Conservation (phyloP, 345 rosid species). For the Chamaenerion angustifolium region DNA sequence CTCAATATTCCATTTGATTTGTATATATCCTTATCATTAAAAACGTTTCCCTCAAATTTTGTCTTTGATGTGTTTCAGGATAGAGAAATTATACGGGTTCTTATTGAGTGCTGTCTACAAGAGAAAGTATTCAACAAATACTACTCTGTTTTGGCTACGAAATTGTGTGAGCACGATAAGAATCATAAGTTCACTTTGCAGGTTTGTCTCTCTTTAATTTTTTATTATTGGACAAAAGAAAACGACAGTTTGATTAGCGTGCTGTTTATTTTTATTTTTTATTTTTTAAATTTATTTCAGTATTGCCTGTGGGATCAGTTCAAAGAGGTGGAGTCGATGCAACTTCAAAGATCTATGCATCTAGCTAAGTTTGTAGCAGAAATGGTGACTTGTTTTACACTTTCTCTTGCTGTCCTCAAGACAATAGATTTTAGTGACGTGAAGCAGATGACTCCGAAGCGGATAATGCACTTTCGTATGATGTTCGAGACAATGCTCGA, state of each 20-base stretch:
- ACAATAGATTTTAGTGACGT: constrained; percentile 43
- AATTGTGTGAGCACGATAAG: constrained; percentile 75
- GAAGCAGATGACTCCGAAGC: constrained; percentile 39
- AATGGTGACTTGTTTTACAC: constrained; percentile 54
- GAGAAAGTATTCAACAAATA: constrained; percentile 82
- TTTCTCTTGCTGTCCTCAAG: constrained; percentile 67
- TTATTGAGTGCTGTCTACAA: constrained; percentile 78
- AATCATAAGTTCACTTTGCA: constrained; percentile 81
- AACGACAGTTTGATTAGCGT: no score
- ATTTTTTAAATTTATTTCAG: no score
- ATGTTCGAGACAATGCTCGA: constrained; percentile 63
- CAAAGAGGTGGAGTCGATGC: constrained; percentile 64
- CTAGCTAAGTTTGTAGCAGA: constrained; percentile 76
- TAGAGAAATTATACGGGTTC: constrained; percentile 86
- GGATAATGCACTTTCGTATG: constrained; percentile 74
- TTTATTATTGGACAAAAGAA: neutral
- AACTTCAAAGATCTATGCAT: constrained; percentile 69
- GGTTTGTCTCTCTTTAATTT: constrained; percentile 24
- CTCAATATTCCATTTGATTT: constrained; percentile 1
- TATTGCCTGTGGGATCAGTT: constrained; percentile 84
- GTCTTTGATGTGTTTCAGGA: constrained; percentile 32
- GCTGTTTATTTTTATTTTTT: constrained; percentile 9
- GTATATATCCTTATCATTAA: neutral
- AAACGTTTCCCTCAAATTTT: neutral
- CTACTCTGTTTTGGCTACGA: constrained; percentile 59